Evolutionary conservation across 495 filamentous ascomycete genomes (phyloP).

Genomic region (Margaritispora aquatica): DNA sequence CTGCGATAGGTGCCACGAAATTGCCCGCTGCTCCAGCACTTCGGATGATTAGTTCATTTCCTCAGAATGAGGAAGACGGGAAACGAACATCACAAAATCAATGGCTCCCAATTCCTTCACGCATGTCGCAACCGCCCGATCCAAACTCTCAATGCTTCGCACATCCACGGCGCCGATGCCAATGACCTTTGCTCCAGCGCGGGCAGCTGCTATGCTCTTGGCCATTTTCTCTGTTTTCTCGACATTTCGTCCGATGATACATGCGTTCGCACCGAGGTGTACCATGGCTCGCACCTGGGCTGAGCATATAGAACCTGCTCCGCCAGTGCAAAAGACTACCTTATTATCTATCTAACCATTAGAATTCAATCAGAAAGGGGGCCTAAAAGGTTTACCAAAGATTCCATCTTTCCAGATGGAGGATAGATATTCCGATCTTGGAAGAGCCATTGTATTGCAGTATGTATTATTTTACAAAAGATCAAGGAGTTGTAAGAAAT

Average conservation of each 20-base stretch:
- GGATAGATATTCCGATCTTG: slow-evolving; percentile 70
- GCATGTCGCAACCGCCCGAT: slow-evolving; percentile 69
- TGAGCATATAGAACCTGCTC: slow-evolving; percentile 88
- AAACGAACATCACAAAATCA: slow-evolving; percentile 82
- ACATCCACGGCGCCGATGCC: slow-evolving; percentile 85
- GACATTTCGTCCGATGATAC: slow-evolving; percentile 87
- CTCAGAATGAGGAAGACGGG: neutral
- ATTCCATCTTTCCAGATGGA: slow-evolving; percentile 78
- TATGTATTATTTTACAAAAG: no score
- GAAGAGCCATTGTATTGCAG: slow-evolving; percentile 55
- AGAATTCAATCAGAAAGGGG: neutral
- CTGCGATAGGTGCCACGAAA: slow-evolving; percentile 83
- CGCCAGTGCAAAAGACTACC: slow-evolving; percentile 93
- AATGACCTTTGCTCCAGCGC: slow-evolving; percentile 73
- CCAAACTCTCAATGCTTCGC: slow-evolving; percentile 42
- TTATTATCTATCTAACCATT: slow-evolving; percentile 57
- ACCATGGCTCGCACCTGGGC: slow-evolving; percentile 89
- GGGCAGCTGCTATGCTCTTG: slow-evolving; percentile 69
- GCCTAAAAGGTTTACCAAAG: slow-evolving; percentile 51
- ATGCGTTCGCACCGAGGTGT: slow-evolving; percentile 85
- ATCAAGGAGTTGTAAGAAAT: no score
- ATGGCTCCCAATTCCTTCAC: slow-evolving; percentile 76
- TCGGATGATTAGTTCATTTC: slow-evolving; percentile 13
- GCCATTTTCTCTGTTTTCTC: slow-evolving; percentile 81
- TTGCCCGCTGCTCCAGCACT: slow-evolving; percentile 95